Evolutionary conservation across 805 yeast species (phyloP).

Genomic region (Starmera caribaea): DNA sequence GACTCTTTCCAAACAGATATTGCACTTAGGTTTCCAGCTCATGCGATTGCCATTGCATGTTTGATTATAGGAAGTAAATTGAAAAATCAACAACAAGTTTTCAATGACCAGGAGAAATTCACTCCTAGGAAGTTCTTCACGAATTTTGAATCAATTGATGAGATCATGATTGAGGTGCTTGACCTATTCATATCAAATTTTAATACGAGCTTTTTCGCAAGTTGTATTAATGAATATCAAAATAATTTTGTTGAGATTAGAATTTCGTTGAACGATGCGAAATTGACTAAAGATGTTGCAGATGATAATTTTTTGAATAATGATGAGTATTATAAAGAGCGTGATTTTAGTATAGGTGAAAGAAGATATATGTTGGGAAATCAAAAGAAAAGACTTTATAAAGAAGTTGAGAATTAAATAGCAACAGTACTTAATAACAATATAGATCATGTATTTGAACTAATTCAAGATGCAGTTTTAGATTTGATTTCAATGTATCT

Average conservation of each 20-base stretch:
- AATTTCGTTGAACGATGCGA: slow-evolving; percentile 32
- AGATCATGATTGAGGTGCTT: slow-evolving; percentile 47
- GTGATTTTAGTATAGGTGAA: slow-evolving; percentile 31
- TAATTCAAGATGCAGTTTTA: not conserved
- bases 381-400: slow-evolving; percentile 35
- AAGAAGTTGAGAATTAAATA: slow-evolving; percentile 20
- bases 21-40: slow-evolving; percentile 62
- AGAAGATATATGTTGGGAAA: slow-evolving; percentile 45
- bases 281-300: slow-evolving; percentile 17
- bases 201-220: slow-evolving; percentile 39
- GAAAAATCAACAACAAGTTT: slow-evolving; percentile 14
- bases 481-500: slow-evolving; percentile 35
- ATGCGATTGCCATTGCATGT: slow-evolving; percentile 62
- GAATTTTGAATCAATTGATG: slow-evolving; percentile 22
- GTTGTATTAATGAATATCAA: slow-evolving; percentile 23
- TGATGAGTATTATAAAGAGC: slow-evolving; percentile 33
- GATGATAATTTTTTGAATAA: slow-evolving; percentile 21
- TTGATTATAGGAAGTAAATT: slow-evolving; percentile 47
- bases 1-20: slow-evolving; percentile 67
- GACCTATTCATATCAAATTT: slow-evolving; percentile 53
- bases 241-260: slow-evolving; percentile 31
- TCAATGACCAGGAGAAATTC: slow-evolving; percentile 21
- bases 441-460: too few relatives aligned
- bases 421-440: too few relatives aligned
- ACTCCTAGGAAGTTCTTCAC: slow-evolving; percentile 7